These are phyloP conservation scores for Hyphopichia homilentoma DNA, from an alignment of 805 yeast species.

Conservation along the genomic window DNA sequence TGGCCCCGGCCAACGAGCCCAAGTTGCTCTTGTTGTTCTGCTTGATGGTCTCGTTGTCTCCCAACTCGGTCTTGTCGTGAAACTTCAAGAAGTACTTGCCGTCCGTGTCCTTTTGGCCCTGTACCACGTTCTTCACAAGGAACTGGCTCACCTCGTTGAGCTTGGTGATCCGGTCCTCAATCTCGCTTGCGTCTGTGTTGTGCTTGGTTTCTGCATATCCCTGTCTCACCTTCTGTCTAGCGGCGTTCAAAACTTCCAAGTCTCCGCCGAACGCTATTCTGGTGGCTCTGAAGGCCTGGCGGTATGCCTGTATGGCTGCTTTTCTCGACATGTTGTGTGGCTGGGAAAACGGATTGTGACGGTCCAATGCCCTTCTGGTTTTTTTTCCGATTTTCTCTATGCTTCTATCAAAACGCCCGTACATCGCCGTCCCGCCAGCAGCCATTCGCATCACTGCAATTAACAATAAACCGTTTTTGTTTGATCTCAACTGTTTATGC, in stretches of 20 bases:
- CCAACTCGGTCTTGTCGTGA: constrained; percentile 80
- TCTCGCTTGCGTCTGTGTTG: constrained; percentile 13
- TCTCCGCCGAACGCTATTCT: constrained; percentile 56
- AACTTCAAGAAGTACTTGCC: constrained; percentile 58
- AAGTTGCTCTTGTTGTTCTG: constrained; percentile 40
- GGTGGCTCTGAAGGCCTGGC: constrained; percentile 65
- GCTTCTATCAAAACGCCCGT: too few species aligned
- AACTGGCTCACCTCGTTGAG: constrained; percentile 71
- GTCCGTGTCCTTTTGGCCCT: constrained; percentile 55
- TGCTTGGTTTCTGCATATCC: constrained; percentile 41
- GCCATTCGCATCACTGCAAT: too few species aligned
- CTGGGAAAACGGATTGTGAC: too few species aligned
- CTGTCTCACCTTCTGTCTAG: constrained; percentile 55
- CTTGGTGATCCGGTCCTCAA: constrained; percentile 43
- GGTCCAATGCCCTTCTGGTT: too few species aligned
- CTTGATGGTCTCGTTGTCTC: constrained; percentile 81
- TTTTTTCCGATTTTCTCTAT: too few species aligned
- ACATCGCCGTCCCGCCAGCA: too few species aligned
- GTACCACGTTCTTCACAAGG: constrained; percentile 76
- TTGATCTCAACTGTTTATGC: too few species aligned
- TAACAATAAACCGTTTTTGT: too few species aligned
- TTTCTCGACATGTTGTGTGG: neutral
- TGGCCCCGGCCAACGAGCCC: constrained; percentile 50
- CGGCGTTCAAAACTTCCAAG: constrained; percentile 46
- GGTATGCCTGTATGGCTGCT: constrained; percentile 52